These are phyloP conservation scores for Gillenia trifoliata DNA, from an alignment of 306 rosid species.

Conservation along the genomic window DNA sequence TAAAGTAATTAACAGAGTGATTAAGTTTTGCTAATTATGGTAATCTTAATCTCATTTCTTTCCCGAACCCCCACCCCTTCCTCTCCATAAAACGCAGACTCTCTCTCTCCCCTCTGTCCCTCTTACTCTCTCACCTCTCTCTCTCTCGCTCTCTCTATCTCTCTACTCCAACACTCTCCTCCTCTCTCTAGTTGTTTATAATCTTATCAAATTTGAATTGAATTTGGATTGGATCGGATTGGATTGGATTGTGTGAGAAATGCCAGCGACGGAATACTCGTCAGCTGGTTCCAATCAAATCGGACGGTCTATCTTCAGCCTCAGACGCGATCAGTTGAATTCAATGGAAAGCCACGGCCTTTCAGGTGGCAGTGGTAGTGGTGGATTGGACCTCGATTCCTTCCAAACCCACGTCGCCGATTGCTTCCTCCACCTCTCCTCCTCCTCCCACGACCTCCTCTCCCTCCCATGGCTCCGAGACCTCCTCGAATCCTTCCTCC, in stretches of 20 bases:
- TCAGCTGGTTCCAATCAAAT: constrained; percentile 41
- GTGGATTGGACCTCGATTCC: constrained; percentile 39
- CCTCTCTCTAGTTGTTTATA: background rate
- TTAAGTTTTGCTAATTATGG: background rate
- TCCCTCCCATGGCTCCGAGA: constrained; percentile 67
- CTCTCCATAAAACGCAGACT: constrained; percentile 33
- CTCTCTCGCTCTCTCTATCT: background rate
- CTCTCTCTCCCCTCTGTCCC: constrained; percentile 13
- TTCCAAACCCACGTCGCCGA: constrained; percentile 60
- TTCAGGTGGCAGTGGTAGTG: constrained; percentile 15
- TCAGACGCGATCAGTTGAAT: constrained; percentile 42
- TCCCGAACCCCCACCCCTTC: background rate
- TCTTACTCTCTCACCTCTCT: background rate
- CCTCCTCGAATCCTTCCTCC: constrained; percentile 65
- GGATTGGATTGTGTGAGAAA: constrained; percentile 22
- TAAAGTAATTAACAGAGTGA: background rate
- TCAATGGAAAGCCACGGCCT: constrained; percentile 38
- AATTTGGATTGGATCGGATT: background rate
- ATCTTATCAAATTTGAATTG: background rate
- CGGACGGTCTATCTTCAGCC: constrained; percentile 56
- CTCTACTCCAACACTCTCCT: background rate
- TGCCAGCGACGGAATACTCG: constrained; percentile 66
- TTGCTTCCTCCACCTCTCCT: constrained; percentile 42
- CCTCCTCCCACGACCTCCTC: constrained; percentile 38
- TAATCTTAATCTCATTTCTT: background rate